Percentiles rank a stretch among this genome's conserved stretches.
Conservation (phyloP, 352 stramenopile genomes). For the Phytophthora nicotianae region DNA sequence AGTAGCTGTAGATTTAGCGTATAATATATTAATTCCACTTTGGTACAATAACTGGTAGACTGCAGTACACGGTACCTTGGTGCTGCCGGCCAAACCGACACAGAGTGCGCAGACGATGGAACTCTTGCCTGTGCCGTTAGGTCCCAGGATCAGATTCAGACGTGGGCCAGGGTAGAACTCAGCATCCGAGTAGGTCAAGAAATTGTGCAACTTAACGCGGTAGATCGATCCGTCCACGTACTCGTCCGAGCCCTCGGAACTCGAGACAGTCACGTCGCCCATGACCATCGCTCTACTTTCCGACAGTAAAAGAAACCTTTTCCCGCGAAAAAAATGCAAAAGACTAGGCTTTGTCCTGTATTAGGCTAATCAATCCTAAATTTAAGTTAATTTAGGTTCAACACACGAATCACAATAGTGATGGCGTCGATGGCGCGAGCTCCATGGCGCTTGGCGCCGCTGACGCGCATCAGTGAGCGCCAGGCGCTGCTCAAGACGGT, state of each 20-base stretch:
- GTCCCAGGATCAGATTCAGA: slow-evolving; percentile 98
- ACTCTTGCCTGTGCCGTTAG: slow-evolving; percentile 96
- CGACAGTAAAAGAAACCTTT: slow-evolving; percentile 18
- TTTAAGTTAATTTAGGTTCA: not conserved
- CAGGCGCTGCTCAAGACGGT: slow-evolving; percentile 49
- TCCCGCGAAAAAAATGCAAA: slow-evolving; percentile 53
- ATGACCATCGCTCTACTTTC: slow-evolving; percentile 14
- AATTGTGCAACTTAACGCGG: slow-evolving; percentile 93
- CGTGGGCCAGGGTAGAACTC: slow-evolving; percentile 92
- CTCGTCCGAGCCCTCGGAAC: slow-evolving; percentile 53
- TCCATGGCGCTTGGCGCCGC: slow-evolving; percentile 14
- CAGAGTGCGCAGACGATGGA: slow-evolving; percentile 98
- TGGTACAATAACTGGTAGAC: not conserved
- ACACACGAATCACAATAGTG: not conserved
- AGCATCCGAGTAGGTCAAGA: slow-evolving; percentile 92
- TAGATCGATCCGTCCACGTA: slow-evolving; percentile 90
- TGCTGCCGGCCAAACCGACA: slow-evolving; percentile 95
- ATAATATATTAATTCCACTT: not conserved
- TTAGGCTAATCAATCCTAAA: not conserved
- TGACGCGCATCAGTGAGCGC: slow-evolving; percentile 44
- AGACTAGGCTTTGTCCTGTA: not conserved
- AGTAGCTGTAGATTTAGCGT: slow-evolving; percentile 68
- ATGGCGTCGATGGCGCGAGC: slow-evolving; percentile 26
- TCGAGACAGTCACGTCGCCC: slow-evolving; percentile 29
- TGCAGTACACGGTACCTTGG: slow-evolving; percentile 64